These are phyloP conservation scores for Xerocomus brunneocitrinus DNA, from an alignment of 768 basidiomycete genomes.

Conservation along the genomic window DNA sequence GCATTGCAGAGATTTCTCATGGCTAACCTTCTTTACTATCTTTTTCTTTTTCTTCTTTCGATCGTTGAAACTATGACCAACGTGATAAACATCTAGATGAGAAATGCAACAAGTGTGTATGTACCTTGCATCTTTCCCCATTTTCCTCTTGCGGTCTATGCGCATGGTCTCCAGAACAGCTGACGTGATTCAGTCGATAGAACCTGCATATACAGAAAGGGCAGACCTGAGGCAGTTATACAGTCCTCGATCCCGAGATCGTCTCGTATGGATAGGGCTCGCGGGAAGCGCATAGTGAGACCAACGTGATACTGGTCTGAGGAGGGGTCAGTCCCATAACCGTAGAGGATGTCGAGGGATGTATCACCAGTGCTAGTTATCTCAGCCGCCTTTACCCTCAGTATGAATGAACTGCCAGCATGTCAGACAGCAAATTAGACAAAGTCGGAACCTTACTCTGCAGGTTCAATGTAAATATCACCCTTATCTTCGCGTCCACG, in stretches of 20 bases:
- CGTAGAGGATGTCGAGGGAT: not conserved
- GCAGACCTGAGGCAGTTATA: conserved; percentile 59
- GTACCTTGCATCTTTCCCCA: conserved; percentile 57
- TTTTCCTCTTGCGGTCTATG: conserved; percentile 68
- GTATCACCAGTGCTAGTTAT: conserved; percentile 68
- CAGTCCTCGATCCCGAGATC: conserved; percentile 73
- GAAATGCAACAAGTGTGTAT: conserved; percentile 22
- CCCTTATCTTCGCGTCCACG: conserved; percentile 74
- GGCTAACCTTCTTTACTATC: conserved; percentile 24
- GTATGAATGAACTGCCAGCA: conserved; percentile 74
- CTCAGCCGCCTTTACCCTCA: conserved; percentile 93
- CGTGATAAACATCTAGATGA: not conserved
- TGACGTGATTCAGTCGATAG: conserved; percentile 21
- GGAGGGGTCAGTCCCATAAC: not conserved
- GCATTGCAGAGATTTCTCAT: not conserved
- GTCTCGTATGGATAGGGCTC: conserved; percentile 74
- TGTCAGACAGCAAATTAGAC: not conserved
- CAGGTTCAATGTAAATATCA: conserved; percentile 85
- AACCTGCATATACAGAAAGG: not conserved
- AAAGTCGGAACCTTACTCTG: conserved; percentile 53
- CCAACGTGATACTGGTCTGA: conserved; percentile 80
- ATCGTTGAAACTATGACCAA: conserved; percentile 28
- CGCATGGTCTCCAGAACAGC: conserved; percentile 58
- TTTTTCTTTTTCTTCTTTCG: conserved; percentile 30
- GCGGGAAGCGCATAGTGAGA: conserved; percentile 92